Evolutionary conservation across 2,329 filamentous ascomycete genomes (phyloP).

Genomic region (Ilyonectria destructans): DNA sequence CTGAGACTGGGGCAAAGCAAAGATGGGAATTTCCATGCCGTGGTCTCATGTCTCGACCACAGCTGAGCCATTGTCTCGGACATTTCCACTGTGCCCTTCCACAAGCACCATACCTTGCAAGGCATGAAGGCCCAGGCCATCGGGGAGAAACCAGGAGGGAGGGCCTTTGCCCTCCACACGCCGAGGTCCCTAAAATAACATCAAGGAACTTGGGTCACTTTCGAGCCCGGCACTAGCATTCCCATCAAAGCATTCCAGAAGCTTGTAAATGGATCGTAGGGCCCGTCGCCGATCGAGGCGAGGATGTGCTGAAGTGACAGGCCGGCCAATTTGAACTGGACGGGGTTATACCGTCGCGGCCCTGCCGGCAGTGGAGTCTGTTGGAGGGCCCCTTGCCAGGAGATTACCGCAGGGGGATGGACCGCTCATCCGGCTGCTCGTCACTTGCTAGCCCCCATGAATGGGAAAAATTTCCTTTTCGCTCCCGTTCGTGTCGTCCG

Average conservation of each 20-base stretch:
- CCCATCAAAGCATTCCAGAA: slow-evolving; percentile 45
- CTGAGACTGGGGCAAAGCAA: slow-evolving; percentile 14
- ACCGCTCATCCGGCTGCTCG: slow-evolving; percentile 12
- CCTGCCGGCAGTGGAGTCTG: slow-evolving; percentile 26
- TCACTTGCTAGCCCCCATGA: slow-evolving; percentile 9
- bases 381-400: slow-evolving; percentile 8
- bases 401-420: slow-evolving; percentile 32
- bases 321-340: slow-evolving; percentile 13
- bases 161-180: not conserved
- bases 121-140: slow-evolving; percentile 22
- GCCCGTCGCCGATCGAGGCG: slow-evolving; percentile 35
- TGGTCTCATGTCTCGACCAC: slow-evolving; percentile 30
- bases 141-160: slow-evolving; percentile 26
- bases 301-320: slow-evolving; percentile 31
- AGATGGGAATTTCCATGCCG: slow-evolving; percentile 20
- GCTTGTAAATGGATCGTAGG: slow-evolving; percentile 32
- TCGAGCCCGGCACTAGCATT: slow-evolving; percentile 35
- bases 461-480: slow-evolving; percentile 17
- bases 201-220: slow-evolving; percentile 21
- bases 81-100: slow-evolving; percentile 33
- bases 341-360: slow-evolving; percentile 15
- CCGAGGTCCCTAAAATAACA: slow-evolving; percentile 40
- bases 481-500: slow-evolving; percentile 3
- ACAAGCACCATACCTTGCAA: slow-evolving; percentile 23
- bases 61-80: slow-evolving; percentile 35